Percentiles rank a stretch among this genome's conserved stretches.
phyloP scores from a whole-genome alignment of 257 asterid genomes.

The Petunia secreta region DNA sequence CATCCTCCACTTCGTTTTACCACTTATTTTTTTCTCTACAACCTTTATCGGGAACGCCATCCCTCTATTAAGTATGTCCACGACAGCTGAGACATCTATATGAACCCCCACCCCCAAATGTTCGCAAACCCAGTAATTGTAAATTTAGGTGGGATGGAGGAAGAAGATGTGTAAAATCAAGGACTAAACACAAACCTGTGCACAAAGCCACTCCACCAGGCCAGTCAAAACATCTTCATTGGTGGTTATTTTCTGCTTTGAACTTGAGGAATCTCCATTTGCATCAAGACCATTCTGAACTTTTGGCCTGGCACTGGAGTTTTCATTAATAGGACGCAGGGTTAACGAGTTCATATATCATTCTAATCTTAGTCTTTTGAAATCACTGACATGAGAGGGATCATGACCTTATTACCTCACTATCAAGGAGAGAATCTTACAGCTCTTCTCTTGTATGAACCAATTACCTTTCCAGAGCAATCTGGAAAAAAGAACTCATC shows the following conservation, averaged over 20 bases:
- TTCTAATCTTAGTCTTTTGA: conserved; percentile 1
- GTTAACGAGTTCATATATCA: conserved; percentile 30
- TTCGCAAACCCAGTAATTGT: conserved; percentile 6
- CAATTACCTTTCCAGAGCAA: conserved; percentile 91
- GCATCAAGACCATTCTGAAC: conserved; percentile 45
- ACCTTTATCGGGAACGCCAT: neutral
- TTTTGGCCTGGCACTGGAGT: conserved; percentile 77
- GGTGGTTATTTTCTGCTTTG: conserved; percentile 61
- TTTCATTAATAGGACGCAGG: conserved; percentile 21
- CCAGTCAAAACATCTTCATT: conserved; percentile 81
- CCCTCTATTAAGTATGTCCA: neutral
- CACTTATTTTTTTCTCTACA: neutral
- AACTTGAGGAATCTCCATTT: conserved; percentile 58
- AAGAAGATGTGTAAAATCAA: neutral
- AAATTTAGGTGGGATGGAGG: neutral
- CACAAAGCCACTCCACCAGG: conserved; percentile 89
- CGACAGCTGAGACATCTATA: neutral
- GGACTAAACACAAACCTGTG: conserved; percentile 63
- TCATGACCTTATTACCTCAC: conserved; percentile 57
- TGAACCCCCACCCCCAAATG: neutral
- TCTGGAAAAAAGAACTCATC: conserved; percentile 48
- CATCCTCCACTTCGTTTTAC: neutral
- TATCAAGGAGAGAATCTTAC: conserved; percentile 82
- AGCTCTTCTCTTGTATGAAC: conserved; percentile 96
- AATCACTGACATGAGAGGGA: conserved; percentile 1